Base-by-base conservation (phyloP, 768 basidiomycete species). In the Hygrophorus pudorinus region DNA sequence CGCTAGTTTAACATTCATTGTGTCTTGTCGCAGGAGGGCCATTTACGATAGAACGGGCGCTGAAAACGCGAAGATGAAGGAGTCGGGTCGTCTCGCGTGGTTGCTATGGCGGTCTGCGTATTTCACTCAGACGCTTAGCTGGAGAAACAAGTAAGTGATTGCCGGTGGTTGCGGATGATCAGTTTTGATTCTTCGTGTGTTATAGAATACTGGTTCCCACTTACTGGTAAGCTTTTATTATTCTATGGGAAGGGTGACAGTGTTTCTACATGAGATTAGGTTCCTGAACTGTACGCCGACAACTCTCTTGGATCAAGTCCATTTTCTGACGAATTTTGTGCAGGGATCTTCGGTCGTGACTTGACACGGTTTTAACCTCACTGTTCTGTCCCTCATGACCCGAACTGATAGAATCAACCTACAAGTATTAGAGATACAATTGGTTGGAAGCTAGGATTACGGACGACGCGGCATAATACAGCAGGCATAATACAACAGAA, bases 21-120 rank as follows among this genome's bases (percentile, higher is more conserved):
- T 2, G 6, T 32, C 30, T 50, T 10, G n/a, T 6, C 38, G 2
- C 40, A 79, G 84, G 84, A 80, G 81, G 65, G 85, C 84, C 1
- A 78, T 87, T 20, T 85, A 84, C 53, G 84, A 85, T 63, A 67
- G 79, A 44, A 72, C 79, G 35, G 64, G 66, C 12, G 64, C 70
- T 34, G 65, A 69, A 38, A 65, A 59, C 36, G 67, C 75, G 53
- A 63, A 78, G 62, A 62, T 69, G 44, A 78, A 76, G 58, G 75
- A 85, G 61, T 68, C 75, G 31, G 78, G 84, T 20, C 70, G 81
- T 30, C 49, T 83, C 31, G 85, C 85, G 9, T 87, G 84, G 84
- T 65, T 87, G 27, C 65, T 87, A 38, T 87, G 85, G 85, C 70
- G 85, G 42, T 81, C 79, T 13, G 84, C 85, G 1, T 88, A 89